Base-by-base conservation (phyloP, 768 basidiomycete species). In the Leucogyrophana mollusca region DNA sequence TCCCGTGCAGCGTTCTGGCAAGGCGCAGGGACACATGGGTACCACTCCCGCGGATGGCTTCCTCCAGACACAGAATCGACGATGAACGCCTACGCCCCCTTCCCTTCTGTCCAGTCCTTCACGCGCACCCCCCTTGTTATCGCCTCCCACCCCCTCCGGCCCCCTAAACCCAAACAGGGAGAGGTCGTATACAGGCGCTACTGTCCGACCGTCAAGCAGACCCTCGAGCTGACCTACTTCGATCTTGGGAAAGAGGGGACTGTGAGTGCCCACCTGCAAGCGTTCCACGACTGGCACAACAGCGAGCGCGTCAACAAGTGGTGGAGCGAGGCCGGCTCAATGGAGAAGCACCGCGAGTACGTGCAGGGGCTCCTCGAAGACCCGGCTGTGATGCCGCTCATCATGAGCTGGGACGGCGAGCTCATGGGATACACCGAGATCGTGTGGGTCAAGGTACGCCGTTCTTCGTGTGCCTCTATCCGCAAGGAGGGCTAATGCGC, bases 281-380 rank as follows among this genome's bases (percentile, higher is more conserved):
- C 71, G 13, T 78, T 75, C 57, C 68, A 74, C 39, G 61, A 56
- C 40, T 78, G 77, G 77, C 77, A 78, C 38, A 79, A 79, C 47
- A 61, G 64, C 39, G 69, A 69, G n/a, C 69, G 75, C 7, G 71
- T 79, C 8, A 71, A 71, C 45, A 54, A 47, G 2, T 73, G 67
- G 4, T 79, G 77, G 77, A 66, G 67, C 16, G 76, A 79, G 54
- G 50, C 57, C 13, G 77, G 77, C 0, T 57, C 64, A n/a, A 52
- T 74, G 21, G 71, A 73, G 50, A 57, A 69, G 40, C 77, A 78
- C 48, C 54, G 66, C n/a, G 52, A 56, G 27, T 79, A 79, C 45
- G 43, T 77, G 20, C 56, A 56, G 22, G 50, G 49, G 1, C 46
- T 68, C 6, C 46, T 73, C 34, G 59, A 58, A 4, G 71, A 79